Base-by-base conservation (phyloP, 768 basidiomycete genomes). In the Scleroderma citrinum region DNA sequence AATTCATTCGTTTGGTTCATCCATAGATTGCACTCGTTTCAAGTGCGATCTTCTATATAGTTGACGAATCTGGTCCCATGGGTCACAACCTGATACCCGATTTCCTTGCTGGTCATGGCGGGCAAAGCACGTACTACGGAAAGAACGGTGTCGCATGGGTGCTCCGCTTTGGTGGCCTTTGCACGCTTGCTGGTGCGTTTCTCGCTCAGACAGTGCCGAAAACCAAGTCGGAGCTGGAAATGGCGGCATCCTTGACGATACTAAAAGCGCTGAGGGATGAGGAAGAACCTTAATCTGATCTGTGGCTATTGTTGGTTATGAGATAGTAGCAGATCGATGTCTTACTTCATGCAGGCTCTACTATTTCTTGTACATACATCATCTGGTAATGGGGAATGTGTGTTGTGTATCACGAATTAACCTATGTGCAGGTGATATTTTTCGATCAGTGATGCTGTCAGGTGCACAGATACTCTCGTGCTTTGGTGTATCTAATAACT, bases 131-230 rank as follows among this genome's bases (percentile, higher is more conserved):
- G 12, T 90, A 87, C 64, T 74, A 78, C 50, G 88, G 87, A 29
- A 92, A 91, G 72, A 85, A 83, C 47, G 94, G 94, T 30, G 92
- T 96, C 24, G 90, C 86, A 2, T 96, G 93, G 92, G 88, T 95
- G 6, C 69, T 97, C 48, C 82, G 92, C 16, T 95, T 95, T 59
- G 94, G 94, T 43, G 94, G 93, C 32, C 61, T 91, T 8, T 92
- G 88, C 64, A 83, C 93, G 0, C 68, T 96, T 50, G 71, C 79
- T 31, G 93, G 90, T 26, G 93, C 92, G 4, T 55, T 80, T 3
- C 76, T 89, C 56, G 85, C 87, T 26, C 83, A 88, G 42, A 82
- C 76, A 71, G 90, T 96, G 0, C 83, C 94, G 13, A 90, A 84
- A 0, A 97, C 94, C 19, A 86, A 82, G 43, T 90, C 92, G 4